A percentile compares a stretch with the other conserved stretches of the same genome.
Conservation (phyloP, 2,329 filamentous ascomycete genomes). For the Lecanicillium sp. region DNA sequence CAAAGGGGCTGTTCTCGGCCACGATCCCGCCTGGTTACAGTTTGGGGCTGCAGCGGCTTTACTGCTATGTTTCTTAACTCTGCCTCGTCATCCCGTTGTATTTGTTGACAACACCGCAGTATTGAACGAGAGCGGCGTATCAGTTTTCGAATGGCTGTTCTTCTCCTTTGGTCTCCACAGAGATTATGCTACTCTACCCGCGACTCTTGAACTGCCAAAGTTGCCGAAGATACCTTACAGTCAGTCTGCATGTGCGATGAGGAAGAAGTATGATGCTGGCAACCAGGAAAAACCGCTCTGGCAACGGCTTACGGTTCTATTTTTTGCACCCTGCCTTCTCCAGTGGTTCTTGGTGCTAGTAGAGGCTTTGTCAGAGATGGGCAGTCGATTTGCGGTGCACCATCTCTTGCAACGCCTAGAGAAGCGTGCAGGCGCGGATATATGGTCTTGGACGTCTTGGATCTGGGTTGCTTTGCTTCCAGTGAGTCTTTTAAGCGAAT, state of each 20-base stretch:
- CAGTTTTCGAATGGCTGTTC: conserved; percentile 2
- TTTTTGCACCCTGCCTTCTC: neutral
- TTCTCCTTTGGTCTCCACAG: conserved; percentile 7
- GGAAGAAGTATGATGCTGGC: neutral
- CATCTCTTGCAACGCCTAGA: conserved; percentile 5
- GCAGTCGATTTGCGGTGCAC: conserved; percentile 1
- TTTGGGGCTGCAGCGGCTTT: neutral
- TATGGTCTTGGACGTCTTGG: conserved; percentile 24
- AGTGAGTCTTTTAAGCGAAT: conserved; percentile 47
- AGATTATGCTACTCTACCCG: neutral
- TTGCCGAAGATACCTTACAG: neutral
- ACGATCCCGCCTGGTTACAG: neutral
- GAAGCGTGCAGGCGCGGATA: conserved; percentile 32
- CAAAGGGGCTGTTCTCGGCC: neutral
- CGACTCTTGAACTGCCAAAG: neutral
- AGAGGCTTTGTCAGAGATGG: conserved; percentile 2
- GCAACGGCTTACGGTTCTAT: neutral
- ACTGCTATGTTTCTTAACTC: neutral
- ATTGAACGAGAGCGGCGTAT: conserved; percentile 3
- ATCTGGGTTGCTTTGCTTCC: conserved; percentile 44
- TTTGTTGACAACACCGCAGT: neutral
- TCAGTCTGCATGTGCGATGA: neutral
- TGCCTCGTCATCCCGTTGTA: conserved; percentile 1
- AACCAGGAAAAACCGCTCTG: neutral
- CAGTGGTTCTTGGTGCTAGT: conserved; percentile 10